Evolutionary conservation across 1,284 basidiomycete genomes (phyloP).

Genomic region (Mycosarcoma mackinlayi): DNA sequence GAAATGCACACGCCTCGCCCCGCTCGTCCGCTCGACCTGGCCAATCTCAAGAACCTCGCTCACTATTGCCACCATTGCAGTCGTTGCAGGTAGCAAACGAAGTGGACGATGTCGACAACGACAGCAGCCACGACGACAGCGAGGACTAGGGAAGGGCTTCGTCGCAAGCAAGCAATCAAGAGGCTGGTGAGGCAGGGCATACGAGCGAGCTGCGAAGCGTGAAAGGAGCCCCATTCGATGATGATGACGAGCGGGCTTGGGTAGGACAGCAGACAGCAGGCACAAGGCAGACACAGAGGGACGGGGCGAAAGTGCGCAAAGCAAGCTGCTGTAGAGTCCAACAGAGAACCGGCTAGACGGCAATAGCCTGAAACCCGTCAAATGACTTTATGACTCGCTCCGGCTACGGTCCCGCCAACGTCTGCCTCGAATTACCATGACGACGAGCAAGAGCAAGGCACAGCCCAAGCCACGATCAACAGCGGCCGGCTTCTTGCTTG

Average conservation of each 20-base stretch:
- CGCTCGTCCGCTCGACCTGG: no score
- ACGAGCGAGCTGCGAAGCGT: slow-evolving; percentile 1
- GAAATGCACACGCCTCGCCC: no score
- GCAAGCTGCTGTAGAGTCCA: no score
- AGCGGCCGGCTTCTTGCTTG: neutral
- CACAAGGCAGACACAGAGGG: neutral
- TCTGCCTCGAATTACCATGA: neutral
- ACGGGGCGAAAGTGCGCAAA: no score
- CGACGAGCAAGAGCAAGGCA: neutral
- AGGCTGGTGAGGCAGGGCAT: neutral
- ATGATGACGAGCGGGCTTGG: slow-evolving; percentile 9
- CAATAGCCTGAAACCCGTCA: neutral
- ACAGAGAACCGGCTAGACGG: neutral
- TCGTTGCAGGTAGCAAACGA: no score
- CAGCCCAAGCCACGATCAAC: neutral
- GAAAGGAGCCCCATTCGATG: slow-evolving; percentile 8
- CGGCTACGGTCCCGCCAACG: neutral
- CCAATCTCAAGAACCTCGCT: no score
- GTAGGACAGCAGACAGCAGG: neutral
- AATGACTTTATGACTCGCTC: neutral
- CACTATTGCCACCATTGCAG: no score
- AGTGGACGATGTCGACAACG: no score
- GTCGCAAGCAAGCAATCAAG: neutral
- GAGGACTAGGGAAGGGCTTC: no score
- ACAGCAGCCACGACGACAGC: no score